Evolutionary conservation across 192 early-diverging fungal genomes (phyloP), one percentile per base, ranked within the genome.

Genomic region (Entomortierella lignicola): DNA sequence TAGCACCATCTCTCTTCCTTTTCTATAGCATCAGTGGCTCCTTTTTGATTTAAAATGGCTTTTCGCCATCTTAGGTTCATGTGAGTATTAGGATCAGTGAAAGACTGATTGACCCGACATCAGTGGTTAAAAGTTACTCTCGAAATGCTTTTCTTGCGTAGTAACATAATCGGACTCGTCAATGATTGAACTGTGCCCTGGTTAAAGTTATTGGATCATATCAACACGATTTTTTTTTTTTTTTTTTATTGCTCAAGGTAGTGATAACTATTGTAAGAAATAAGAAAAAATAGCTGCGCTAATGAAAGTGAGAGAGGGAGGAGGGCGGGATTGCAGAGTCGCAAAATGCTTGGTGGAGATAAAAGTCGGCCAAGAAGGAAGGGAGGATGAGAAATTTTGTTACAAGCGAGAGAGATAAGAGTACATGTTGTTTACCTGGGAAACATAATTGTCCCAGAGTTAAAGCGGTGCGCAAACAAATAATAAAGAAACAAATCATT

Each of bases 381-480:
- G 31, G 5, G 31, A 57, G 2, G 31, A 57, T 34, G 30, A 57
- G 1, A 32, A 44, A 41, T 21, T 21, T 44, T 32, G 47, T 50
- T 26, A 48, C 37, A 26, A 20, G 8, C 2, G 32, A 29, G 44
- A 51, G 27, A 37, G 23, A 48, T 55, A 69, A 53, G 58, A 55
- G 47, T 71, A 62, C 59, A 62, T 29, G 32, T 44, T 55, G 50
- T 60, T 25, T 50, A 25, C 54, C 56, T 55, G 63, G 61, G 71
- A 58, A 29, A 8, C 71, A 72, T 72, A 72, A 72, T 72, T 56
- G 71, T 43, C 71, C 61, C 58, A 56, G 71, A 48, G 27, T 53
- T 26, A 63, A 52, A 62, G 53, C 18, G 13, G 58, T 25, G 66
- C 27, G 44, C 17, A 65, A 27, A 41, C 56, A 54, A 48, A 8